Evolutionary conservation across 2,329 filamentous ascomycete species (phyloP).

Genomic region (Ophiostoma ips): DNA sequence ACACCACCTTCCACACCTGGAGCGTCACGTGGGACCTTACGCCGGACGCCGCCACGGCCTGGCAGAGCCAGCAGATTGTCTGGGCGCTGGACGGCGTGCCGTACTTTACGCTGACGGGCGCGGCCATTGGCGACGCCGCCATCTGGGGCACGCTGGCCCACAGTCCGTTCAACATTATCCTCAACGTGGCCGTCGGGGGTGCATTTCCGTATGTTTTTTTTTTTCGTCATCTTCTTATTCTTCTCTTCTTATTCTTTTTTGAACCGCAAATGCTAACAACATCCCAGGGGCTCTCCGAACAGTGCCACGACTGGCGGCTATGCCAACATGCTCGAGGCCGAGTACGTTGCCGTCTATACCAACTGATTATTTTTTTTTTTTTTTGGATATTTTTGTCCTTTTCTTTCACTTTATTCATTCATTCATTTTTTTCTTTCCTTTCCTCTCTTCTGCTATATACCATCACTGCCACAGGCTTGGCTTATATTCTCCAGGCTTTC

Average conservation of each 20-base stretch:
- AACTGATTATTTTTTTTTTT: background rate
- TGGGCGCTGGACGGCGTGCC: constrained; percentile 30
- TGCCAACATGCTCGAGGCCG: constrained; percentile 18
- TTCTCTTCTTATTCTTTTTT: background rate
- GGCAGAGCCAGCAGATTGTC: constrained; percentile 31
- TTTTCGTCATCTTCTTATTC: constrained; percentile 32
- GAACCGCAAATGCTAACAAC: background rate
- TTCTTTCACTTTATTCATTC: background rate
- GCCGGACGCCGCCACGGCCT: constrained; percentile 24
- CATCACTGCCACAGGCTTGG: background rate
- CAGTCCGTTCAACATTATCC: constrained; percentile 32
- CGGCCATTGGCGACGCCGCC: constrained; percentile 25
- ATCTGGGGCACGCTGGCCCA: constrained; percentile 34
- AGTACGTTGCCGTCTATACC: constrained; percentile 18
- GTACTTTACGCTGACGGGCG: constrained; percentile 31
- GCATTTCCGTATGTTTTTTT: constrained; percentile 27
- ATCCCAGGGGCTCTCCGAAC: constrained; percentile 32
- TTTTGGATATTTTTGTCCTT: background rate
- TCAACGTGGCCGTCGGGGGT: constrained; percentile 40
- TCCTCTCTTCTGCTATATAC: background rate
- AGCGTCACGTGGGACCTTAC: constrained; percentile 33
- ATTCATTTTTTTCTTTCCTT: constrained; percentile 1
- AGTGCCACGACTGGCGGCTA: constrained; percentile 14
- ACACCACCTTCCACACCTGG: constrained; percentile 31
- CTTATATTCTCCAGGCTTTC: background rate